Percentiles rank a stretch among this genome's conserved stretches.
Conservation (phyloP, 176 grass and related monocot species). For the Aegilops umbellulata region DNA sequence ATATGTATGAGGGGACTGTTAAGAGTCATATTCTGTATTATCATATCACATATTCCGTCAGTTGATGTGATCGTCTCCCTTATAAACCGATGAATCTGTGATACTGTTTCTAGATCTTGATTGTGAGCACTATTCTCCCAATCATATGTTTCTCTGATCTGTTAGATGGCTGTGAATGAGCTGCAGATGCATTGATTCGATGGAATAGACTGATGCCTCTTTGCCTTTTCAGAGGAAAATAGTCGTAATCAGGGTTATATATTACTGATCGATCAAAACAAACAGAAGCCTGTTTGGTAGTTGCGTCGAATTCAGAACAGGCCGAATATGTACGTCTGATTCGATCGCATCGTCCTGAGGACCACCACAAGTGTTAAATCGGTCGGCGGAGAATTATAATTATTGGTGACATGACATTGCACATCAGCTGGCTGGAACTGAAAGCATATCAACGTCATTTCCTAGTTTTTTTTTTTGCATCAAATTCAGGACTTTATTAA, state of each 20-base stretch:
- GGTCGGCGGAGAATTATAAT: not conserved
- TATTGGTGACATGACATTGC: conserved; percentile 16
- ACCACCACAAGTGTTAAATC: not conserved
- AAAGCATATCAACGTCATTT: conserved; percentile 52
- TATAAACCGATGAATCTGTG: not conserved
- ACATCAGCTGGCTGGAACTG: conserved; percentile 17
- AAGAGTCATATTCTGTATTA: not conserved
- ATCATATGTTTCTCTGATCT: not conserved
- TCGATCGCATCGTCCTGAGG: not conserved
- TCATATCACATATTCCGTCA: not conserved
- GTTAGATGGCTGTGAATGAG: not conserved
- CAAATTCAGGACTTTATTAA: too few relatives aligned
- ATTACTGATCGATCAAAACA: not conserved
- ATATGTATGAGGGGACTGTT: not conserved
- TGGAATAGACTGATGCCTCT: not conserved
- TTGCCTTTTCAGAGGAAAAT: not conserved
- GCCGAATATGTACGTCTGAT: not conserved
- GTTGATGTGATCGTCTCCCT: not conserved
- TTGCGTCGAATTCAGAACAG: not conserved
- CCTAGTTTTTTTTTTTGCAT: too few relatives aligned
- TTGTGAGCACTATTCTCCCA: not conserved
- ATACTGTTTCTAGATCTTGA: not conserved
- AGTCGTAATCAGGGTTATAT: not conserved
- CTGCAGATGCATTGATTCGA: not conserved
- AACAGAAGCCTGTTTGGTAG: not conserved